These are phyloP conservation scores for Trichoderma sp. DNA, from an alignment of 2,329 filamentous ascomycete genomes.

Conservation along the genomic window DNA sequence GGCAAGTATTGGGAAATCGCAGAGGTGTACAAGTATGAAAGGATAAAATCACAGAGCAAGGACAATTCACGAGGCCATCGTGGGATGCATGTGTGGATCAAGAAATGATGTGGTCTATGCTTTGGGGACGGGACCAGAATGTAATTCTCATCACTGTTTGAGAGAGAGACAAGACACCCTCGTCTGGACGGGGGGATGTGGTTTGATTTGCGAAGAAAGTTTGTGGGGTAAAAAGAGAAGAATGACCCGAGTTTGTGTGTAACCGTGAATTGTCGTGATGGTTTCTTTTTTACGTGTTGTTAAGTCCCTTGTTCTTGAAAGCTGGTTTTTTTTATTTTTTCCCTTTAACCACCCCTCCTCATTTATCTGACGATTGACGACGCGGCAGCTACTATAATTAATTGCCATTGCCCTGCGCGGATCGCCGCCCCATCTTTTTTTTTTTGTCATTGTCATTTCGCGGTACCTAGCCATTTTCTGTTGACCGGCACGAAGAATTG, in stretches of 20 bases:
- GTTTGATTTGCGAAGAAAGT: neutral
- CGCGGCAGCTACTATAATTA: neutral
- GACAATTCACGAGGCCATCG: slow-evolving; percentile 10
- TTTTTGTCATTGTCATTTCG: neutral
- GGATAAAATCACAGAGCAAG: neutral
- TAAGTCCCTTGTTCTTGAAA: neutral
- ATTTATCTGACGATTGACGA: neutral
- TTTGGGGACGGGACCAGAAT: slow-evolving; percentile 6
- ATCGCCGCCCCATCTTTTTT: neutral
- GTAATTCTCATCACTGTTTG: neutral
- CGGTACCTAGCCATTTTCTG: neutral
- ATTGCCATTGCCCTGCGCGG: neutral
- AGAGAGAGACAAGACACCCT: neutral
- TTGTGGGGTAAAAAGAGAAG: neutral
- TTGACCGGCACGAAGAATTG: neutral
- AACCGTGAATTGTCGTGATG: neutral
- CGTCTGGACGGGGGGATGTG: neutral
- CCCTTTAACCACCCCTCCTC: neutral
- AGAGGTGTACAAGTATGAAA: neutral
- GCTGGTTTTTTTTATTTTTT: neutral
- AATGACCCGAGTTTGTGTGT: neutral
- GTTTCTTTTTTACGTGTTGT: neutral
- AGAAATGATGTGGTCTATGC: slow-evolving; percentile 7
- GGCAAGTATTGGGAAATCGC: neutral
- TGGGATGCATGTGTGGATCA: slow-evolving; percentile 17